Evolutionary conservation across 192 early-diverging fungal genomes (phyloP), one percentile per base, ranked within the genome.

Genomic region (Coemansia sp.): DNA sequence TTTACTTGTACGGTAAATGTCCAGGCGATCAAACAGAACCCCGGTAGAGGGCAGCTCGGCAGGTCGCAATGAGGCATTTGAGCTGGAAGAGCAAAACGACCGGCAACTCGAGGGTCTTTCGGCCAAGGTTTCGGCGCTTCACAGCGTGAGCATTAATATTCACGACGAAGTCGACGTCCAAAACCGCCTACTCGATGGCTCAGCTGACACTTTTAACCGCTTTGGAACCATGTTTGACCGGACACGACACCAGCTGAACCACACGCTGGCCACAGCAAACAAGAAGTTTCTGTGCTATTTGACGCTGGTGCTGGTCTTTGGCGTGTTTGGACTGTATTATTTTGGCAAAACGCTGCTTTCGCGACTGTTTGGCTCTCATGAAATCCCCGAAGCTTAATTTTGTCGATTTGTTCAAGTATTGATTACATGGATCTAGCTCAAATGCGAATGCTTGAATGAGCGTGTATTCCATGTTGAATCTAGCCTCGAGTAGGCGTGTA

Each of bases 201-300:
- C 76, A 0, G 10, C 59, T 6, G 70, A 79, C 22, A 73, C 76
- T 10, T 79, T 79, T 57, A 61, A 52, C 41, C 66, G 76, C n/a
- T 79, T 79, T 61, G 76, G 76, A 27, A 73, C 63, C 43, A 73
- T 79, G 76, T 73, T 79, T 67, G 76, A 69, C 38, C 66, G 76
- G 49, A 79, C 70, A 47, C 70, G 67, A 37, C 50, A 63, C 29
- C 70, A 66, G 48, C 61, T 79, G n/a, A 73, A 66, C 7, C 70
- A 67, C 51, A 79, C 76, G 14, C 51, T 79, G 52, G 67, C 76
- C 7, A 73, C 76, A 7, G 76, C 76, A 1, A 73, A 73, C 54
- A 70, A 67, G 10, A 62, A 54, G 47, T 79, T 73, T 24, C 62
- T 79, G 22, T 79, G 61, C 67, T 73, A 73, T 39, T 35, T 79